phyloP scores from a whole-genome alignment of 2,329 filamentous ascomycete genomes.

The Diaporthe sp. region DNA sequence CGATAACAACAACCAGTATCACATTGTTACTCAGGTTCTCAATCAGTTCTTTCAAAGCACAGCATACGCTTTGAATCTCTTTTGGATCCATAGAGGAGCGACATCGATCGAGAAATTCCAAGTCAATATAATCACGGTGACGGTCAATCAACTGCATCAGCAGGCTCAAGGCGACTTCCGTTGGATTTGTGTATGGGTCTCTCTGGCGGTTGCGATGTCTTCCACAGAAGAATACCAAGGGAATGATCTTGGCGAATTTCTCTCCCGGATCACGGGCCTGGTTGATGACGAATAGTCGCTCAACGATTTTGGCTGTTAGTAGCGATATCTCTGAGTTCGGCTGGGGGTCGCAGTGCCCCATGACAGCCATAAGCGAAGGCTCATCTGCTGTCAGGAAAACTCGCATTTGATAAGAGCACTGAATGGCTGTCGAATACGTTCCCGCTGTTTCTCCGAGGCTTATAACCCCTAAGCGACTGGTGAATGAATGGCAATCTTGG shows the following conservation, averaged over 20 bases:
- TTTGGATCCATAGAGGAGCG: not conserved
- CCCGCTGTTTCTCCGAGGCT: not conserved
- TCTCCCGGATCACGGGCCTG: not conserved
- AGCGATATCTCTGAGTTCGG: not conserved
- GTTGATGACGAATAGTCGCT: not conserved
- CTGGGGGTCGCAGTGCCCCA: not conserved
- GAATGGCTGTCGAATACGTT: not conserved
- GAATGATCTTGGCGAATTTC: not conserved
- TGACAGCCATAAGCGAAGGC: not conserved
- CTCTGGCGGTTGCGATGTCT: not conserved
- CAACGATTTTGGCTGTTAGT: not conserved
- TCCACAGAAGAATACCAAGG: not conserved
- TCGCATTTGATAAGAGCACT: not conserved
- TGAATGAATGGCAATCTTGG: not conserved
- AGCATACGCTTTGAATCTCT: not conserved
- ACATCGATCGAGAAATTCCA: not conserved
- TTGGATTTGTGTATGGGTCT: not conserved
- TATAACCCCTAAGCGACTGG: not conserved
- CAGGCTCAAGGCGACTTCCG: not conserved
- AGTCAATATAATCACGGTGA: not conserved
- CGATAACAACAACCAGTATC: not conserved
- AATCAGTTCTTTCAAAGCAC: not conserved
- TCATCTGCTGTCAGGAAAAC: not conserved
- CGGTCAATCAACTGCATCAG: not conserved
- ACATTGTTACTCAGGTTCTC: fast-evolving